Conservation (phyloP, 2,329 filamentous ascomycete species). For the Lecanicillium sp. region DNA sequence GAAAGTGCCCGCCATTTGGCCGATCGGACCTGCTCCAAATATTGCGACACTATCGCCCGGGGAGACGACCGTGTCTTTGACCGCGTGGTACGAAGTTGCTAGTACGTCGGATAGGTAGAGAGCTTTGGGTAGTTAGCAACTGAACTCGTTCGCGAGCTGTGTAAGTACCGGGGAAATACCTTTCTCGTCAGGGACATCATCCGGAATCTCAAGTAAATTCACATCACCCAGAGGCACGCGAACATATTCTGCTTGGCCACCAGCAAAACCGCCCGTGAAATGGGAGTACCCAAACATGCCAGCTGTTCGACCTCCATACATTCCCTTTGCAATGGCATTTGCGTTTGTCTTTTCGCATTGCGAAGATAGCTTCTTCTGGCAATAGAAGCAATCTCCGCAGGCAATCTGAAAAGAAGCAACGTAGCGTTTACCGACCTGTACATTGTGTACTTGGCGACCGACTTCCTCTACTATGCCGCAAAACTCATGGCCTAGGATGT, state of each 20-base stretch:
- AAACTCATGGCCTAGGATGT: constrained; percentile 60
- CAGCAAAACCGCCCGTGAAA: constrained; percentile 80
- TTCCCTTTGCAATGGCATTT: constrained; percentile 59
- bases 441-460: constrained; percentile 43
- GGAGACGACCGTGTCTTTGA: constrained; percentile 77
- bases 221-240: constrained; percentile 73
- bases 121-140: constrained; percentile 17
- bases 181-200: constrained; percentile 77
- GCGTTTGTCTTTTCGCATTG: constrained; percentile 75
- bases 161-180: constrained; percentile 25
- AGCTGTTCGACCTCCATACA: constrained; percentile 72
- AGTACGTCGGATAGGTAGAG: constrained; percentile 78
- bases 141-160: constrained; percentile 7
- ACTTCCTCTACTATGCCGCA: constrained; percentile 47
- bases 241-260: constrained; percentile 81
- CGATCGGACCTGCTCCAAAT: constrained; percentile 80
- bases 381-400: constrained; percentile 64
- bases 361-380: constrained; percentile 67
- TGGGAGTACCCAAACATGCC: constrained; percentile 69
- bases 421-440: constrained; percentile 58
- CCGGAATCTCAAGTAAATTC: constrained; percentile 72
- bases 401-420: constrained; percentile 86
- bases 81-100: constrained; percentile 69
- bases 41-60: constrained; percentile 70
- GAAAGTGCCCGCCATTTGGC: constrained; percentile 76